Percentiles rank a stretch among this genome's conserved stretches.
Evolutionary conservation across 331 rosid species (phyloP).

Genomic region (Pyrus hybrid): DNA sequence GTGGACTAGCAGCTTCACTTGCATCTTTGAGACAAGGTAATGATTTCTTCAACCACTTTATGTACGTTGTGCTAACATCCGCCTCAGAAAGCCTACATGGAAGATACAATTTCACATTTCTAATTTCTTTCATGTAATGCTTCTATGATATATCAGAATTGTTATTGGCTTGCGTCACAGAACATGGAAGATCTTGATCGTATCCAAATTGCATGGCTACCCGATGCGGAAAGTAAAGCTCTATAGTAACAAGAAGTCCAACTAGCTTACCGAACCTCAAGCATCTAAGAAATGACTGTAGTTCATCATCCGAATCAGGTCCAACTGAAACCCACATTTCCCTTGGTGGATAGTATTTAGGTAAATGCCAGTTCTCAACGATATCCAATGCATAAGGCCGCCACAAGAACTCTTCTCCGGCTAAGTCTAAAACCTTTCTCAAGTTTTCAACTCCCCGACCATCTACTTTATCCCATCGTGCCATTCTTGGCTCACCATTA

Average conservation of each 20-base stretch:
- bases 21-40: neutral
- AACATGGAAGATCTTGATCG: conserved; percentile 17
- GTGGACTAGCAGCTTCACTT: neutral
- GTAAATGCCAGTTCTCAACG: neutral
- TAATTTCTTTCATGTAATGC: conserved; percentile 13
- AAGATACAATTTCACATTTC: conserved; percentile 10
- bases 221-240: conserved; percentile 18
- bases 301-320: neutral
- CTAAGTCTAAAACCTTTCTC: neutral
- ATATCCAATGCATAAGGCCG: conserved; percentile 7
- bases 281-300: conserved; percentile 9
- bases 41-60: conserved; percentile 37
- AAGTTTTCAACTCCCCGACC: neutral
- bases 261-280: conserved; percentile 4
- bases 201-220: conserved; percentile 26
- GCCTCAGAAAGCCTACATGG: conserved; percentile 28
- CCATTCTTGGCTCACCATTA: conserved; percentile 8
- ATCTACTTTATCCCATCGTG: conserved; percentile 2
- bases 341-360: neutral
- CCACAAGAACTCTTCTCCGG: conserved; percentile 8
- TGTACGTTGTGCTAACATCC: conserved; percentile 31
- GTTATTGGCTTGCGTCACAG: neutral
- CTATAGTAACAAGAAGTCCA: conserved; percentile 3
- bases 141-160: conserved; percentile 18
- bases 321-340: neutral